Evolutionary conservation across 2,329 filamentous ascomycete species (phyloP), one percentile per base, ranked within the genome.

Genomic region (Xylariaceae sp.): DNA sequence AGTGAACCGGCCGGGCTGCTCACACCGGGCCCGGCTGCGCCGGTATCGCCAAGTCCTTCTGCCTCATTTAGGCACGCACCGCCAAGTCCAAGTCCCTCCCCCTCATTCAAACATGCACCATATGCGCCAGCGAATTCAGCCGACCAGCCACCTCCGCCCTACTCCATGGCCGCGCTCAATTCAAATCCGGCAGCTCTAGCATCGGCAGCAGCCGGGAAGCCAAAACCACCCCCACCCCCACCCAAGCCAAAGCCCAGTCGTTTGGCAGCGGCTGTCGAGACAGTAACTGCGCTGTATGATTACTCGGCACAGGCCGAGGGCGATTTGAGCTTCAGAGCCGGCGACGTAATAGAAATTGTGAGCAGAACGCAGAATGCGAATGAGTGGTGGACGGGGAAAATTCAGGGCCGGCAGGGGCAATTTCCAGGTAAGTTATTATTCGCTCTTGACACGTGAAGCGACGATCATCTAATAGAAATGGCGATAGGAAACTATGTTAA

Each of bases 231-330:
- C 52, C 82, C 82, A 55, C 84, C 84, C 52, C 88, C 90, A 43
- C 81, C 81, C 5, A 84, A 84, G 61, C 89, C 91, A 1, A 94
- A 83, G 52, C 81, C 88, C n/a, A 85, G 80, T 45, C 79, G 84
- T 52, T 76, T 97, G 46, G 86, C 75, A 12, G 83, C 87, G 0
- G 74, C 77, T 0, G 80, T 81, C 0, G 91, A 96, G 71, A 91
- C 82, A 0, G 91, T 88, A 35, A 96, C 91, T 2, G 94, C 94
- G 6, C 73, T 99, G 58, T 99, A 96, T 72, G 94, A 97, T 68
- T 99, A 95, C 67, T 89, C 95, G 59, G 94, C 94, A 4, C 91
- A 97, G 70, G 91, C 92, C 1, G 91, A 95, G 60, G 91, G 91
- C 2, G 94, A 99, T 69, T 75, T 99, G 59, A 95, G 89, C 65